A percentile compares a stretch with the other conserved stretches of the same genome.
Evolutionary conservation across 2,329 filamentous ascomycete species (phyloP).

Genomic region (Furcasterigmium sp.): DNA sequence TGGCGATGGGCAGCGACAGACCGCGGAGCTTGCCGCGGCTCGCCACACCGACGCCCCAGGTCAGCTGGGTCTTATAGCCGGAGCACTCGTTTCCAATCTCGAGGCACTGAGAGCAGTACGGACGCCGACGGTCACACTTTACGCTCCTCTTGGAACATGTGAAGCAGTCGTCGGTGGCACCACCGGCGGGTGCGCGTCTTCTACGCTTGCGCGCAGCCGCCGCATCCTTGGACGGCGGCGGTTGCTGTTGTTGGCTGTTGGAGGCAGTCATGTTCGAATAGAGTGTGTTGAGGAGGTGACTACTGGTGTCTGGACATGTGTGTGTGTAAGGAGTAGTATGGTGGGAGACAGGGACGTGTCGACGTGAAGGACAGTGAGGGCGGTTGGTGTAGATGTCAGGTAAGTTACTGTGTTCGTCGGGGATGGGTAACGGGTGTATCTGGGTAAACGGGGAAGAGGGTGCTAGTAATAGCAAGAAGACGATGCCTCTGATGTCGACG

Average conservation of each 20-base stretch:
- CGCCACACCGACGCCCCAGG: conserved; percentile 93
- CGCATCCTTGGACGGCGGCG: conserved; percentile 41
- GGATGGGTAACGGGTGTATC: conserved; percentile 2
- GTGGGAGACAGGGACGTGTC: not conserved
- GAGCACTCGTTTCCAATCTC: conserved; percentile 89
- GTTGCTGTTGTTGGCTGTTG: conserved; percentile 25
- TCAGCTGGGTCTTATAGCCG: conserved; percentile 93
- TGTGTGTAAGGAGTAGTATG: not conserved
- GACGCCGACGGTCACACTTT: conserved; percentile 85
- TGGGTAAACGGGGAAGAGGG: not conserved
- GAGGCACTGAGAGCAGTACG: conserved; percentile 92
- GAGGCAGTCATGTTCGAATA: conserved; percentile 12
- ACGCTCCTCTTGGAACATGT: conserved; percentile 78
- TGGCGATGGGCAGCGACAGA: conserved; percentile 68
- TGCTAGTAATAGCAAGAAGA: not conserved
- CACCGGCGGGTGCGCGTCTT: conserved; percentile 81
- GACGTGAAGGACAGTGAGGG: not conserved
- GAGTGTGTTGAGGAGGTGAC: not conserved
- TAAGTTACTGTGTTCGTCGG: not conserved
- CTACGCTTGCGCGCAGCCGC: conserved; percentile 63
- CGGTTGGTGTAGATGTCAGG: conserved; percentile 1
- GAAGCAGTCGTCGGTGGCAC: conserved; percentile 93
- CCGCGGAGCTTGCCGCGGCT: conserved; percentile 92
- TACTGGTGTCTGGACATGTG: conserved; percentile 4
- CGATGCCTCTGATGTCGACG: not conserved